Base-by-base conservation (phyloP, 345 rosid species). In the Noccaea bulbosa region DNA sequence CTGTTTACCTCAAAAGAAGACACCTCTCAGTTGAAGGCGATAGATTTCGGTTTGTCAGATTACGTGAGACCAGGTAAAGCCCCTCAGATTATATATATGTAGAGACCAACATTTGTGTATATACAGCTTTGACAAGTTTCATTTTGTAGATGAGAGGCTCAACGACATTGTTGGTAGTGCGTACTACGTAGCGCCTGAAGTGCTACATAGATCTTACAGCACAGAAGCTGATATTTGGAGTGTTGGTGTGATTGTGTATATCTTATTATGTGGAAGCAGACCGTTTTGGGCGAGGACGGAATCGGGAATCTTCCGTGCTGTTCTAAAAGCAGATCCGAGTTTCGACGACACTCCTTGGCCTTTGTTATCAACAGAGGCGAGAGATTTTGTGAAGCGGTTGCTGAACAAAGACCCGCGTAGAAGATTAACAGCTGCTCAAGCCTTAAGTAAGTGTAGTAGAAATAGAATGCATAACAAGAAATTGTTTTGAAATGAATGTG, bases 211-310 rank as follows among this genome's bases (percentile, higher is more conserved):
- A 83, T 83, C 95, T 50, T 94, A 91, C 77, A 81, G 81, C 62
- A 85, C 91, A 17, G 97, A 91, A 80, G 99, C 97, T 35, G 99
- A 94, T 81, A 91, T 89, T 53, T 91, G 99, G 99, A 94, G 99
- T 65, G 72, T 91, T 65, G 99, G 99, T 10, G 97, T 94, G 65
- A 94, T 94, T 62, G 91, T 93, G 2, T 94, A 91, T 67, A 94
- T 94, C 77, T 82, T 94, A 33, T 81, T 94, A 35, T 91, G 99
- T 55, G 97, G 99, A 52, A 88, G 97, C 72, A 90, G 99, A 41
- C 99, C 99, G 48, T 94, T 94, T 81, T 94, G 99, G 97, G 95
- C 99, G 7, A 86, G 90, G 58, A 91, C 88, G 0, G 97, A 94
- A 81, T 91, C 99, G 6, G 97, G 99, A 52, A 91, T 94, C 79